Base-by-base conservation (phyloP, 1,139 yeast genomes). In the Suhomyces terraborum region DNA sequence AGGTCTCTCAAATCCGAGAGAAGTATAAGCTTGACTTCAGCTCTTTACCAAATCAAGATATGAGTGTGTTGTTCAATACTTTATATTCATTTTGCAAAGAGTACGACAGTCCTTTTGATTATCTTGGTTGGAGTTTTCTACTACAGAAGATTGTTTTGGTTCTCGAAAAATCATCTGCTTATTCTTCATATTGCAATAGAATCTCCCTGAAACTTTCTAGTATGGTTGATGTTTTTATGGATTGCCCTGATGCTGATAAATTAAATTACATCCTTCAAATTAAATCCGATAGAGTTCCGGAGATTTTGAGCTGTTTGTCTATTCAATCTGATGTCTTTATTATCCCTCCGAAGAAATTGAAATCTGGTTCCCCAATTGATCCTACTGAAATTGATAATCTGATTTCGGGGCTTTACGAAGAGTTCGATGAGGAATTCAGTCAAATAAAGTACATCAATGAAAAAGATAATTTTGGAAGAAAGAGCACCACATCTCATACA, bases 391-490 rank as follows among this genome's bases (percentile, higher is more conserved):
- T 21, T 6, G 19, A 21, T 32, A 23, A 21, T 21, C 31, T 27
- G 31, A 27, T 27, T 24, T 24, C 27, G 14, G 13, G 19, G 6
- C 21, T 10, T 12, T 27, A 16, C 10, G 35, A 22, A 8, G 35
- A 20, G 6, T 32, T 32, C 9, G 26, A 32, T 8, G 26, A 20
- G 18, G 37, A 34, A 19, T 34, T 34, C n/a, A 19, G 30, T 13
- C 19, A 34, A 19, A 16, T 34, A 4, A 32, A 27, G 14, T 9
- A 10, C n/a, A 20, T 16, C 3, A 27, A 16, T 27, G 31, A 27
- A 8, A 16, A 24, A 12, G 27, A 12, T 24, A 24, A 12, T 2
- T 2, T 12, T 12, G 13, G 3, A 6, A 12, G 16, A 2, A 24
- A 24, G 8, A 4, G 10, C 3, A 5, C 27, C n/a, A 14, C 17